Evolutionary conservation across 306 rosid species (phyloP).

Genomic region (Trichosanthes cucumerina): DNA sequence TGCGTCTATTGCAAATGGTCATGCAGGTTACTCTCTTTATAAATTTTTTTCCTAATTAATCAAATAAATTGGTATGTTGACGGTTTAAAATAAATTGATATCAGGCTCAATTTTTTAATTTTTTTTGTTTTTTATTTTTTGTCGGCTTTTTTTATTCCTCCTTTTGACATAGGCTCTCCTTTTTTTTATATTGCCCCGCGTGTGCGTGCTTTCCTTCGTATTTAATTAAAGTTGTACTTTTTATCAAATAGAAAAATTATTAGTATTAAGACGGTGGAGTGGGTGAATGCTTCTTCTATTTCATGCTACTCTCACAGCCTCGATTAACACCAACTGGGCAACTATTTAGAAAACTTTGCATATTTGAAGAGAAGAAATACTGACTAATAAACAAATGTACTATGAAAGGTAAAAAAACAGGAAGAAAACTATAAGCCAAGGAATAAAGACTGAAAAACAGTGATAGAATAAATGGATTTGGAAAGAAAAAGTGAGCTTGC

Average conservation of each 20-base stretch:
- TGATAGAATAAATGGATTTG: not conserved
- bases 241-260: not conserved
- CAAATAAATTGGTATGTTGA: not conserved
- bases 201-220: not conserved
- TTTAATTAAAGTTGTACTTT: not conserved
- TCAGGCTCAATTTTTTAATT: not conserved
- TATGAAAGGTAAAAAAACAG: not conserved
- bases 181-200: not conserved
- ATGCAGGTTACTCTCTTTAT: conserved; percentile 55
- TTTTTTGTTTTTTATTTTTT: not conserved
- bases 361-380: not conserved
- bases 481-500: not conserved
- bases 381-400: not conserved
- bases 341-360: not conserved
- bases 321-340: not conserved
- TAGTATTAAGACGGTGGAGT: not conserved
- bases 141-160: not conserved
- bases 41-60: not conserved
- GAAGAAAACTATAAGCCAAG: not conserved
- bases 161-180: not conserved
- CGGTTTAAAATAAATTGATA: not conserved
- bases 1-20: conserved; percentile 96
- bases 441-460: not conserved
- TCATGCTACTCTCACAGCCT: not conserved
- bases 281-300: not conserved